A percentile compares a stretch with the other conserved stretches of the same genome.
phyloP scores from a whole-genome alignment of 2,329 filamentous ascomycete species.

The Talaromyces sp. region DNA sequence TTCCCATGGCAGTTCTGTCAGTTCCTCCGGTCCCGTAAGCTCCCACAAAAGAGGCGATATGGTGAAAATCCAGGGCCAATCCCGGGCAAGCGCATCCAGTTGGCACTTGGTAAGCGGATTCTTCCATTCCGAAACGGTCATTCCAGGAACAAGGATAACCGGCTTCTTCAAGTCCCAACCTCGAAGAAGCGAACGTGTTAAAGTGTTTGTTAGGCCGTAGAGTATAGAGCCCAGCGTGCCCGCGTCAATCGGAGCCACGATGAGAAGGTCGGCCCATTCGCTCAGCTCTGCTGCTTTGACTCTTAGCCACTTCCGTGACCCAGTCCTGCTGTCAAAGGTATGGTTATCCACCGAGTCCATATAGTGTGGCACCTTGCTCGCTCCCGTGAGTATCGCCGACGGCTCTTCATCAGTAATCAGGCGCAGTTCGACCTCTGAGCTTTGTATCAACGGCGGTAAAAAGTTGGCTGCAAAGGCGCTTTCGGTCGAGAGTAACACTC shows the following conservation, averaged over 20 bases:
- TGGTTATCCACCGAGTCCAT: constrained; percentile 37
- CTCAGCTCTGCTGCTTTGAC: constrained; percentile 59
- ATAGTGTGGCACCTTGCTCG: constrained; percentile 36
- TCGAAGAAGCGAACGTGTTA: constrained; percentile 74
- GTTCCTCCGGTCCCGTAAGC: constrained; percentile 57
- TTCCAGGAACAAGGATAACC: constrained; percentile 78
- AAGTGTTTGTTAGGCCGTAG: constrained; percentile 73
- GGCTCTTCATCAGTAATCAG: constrained; percentile 40
- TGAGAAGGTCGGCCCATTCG: constrained; percentile 81
- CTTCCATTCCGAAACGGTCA: constrained; percentile 86
- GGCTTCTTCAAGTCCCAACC: constrained; percentile 86
- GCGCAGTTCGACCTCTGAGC: constrained; percentile 36
- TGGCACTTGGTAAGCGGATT: constrained; percentile 86
- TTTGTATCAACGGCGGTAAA: constrained; percentile 33
- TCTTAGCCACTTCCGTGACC: constrained; percentile 36
- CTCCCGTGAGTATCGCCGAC: constrained; percentile 29
- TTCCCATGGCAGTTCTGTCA: constrained; percentile 48
- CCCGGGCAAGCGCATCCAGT: constrained; percentile 73
- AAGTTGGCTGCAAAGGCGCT: constrained; percentile 36
- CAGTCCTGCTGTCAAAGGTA: constrained; percentile 35
- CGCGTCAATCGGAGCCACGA: constrained; percentile 79
- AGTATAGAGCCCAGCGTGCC: constrained; percentile 85
- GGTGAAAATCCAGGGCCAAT: constrained; percentile 83
- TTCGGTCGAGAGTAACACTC: constrained; percentile 34
- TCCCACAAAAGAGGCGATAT: constrained; percentile 79